phyloP scores from a whole-genome alignment of 1,139 yeast genomes.

The Candida tetrigidarum region DNA sequence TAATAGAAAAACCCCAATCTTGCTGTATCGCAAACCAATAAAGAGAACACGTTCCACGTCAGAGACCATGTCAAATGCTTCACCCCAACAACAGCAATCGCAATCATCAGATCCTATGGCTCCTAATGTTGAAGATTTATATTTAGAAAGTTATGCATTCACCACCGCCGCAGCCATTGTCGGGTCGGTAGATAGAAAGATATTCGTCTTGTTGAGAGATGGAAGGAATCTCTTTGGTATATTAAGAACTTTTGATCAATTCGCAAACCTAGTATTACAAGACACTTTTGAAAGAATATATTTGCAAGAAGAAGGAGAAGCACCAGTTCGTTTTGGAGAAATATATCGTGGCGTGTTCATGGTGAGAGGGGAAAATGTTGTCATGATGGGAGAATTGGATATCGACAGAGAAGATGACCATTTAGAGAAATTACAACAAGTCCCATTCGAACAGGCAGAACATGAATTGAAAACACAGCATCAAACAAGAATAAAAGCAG shows the following conservation, averaged over 20 bases:
- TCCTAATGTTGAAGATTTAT: slow-evolving; percentile 53
- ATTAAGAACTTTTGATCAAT: slow-evolving; percentile 94
- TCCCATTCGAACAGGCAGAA: slow-evolving; percentile 67
- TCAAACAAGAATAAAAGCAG: slow-evolving; percentile 44
- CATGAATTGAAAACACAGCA: slow-evolving; percentile 41
- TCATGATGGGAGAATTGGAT: slow-evolving; percentile 94
- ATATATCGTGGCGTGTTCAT: slow-evolving; percentile 77
- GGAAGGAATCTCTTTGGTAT: slow-evolving; percentile 91
- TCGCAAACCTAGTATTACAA: slow-evolving; percentile 90
- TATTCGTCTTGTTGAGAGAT: slow-evolving; percentile 85
- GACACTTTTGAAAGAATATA: slow-evolving; percentile 89
- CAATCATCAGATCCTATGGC: slow-evolving; percentile 24
- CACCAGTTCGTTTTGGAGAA: slow-evolving; percentile 68
- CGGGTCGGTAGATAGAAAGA: slow-evolving; percentile 89
- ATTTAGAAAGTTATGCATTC: slow-evolving; percentile 77
- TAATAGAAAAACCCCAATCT: not conserved
- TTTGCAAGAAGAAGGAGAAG: slow-evolving; percentile 35
- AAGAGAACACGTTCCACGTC: not conserved
- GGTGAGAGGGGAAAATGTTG: slow-evolving; percentile 96
- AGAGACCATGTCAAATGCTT: slow-evolving; percentile 20
- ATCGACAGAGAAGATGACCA: slow-evolving; percentile 84
- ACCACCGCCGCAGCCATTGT: slow-evolving; percentile 97
- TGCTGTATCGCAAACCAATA: not conserved
- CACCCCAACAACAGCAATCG: slow-evolving; percentile 21
- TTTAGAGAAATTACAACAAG: slow-evolving; percentile 56